Evolutionary conservation across 2,329 filamentous ascomycete species (phyloP), one percentile per base, ranked within the genome.

Genomic region (Sclerotinia nivalis): DNA sequence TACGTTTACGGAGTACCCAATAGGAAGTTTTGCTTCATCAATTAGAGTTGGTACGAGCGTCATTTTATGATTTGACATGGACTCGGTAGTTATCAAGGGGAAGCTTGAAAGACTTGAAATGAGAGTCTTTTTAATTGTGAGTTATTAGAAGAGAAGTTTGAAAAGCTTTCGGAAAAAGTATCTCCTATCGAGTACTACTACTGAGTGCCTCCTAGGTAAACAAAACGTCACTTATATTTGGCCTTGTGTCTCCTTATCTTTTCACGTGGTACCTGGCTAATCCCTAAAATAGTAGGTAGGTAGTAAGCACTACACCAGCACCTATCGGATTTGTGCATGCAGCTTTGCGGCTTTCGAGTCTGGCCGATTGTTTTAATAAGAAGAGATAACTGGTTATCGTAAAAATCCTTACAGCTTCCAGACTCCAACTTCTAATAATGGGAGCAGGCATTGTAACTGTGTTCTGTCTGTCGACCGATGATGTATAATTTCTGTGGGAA

Each of bases 261-360:
- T n/a, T 43, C 37, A 43, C 15, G 56, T 43, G 56, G 56, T 59
- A 20, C 37, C 37, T 59, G 56, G 56, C 37, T 59, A 59, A 43
- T 1, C 43, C 34, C 8, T n/a, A 40, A 40, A 13, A 34, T 37
- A 37, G 28, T 61, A 47, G n/a, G 31, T 47, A 20, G 22, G 58
- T 61, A 61, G 28, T 49, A 18, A 58, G 55, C 55, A 58, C 34
- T 54, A 25, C 49, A 7, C 6, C 22, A 8, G 31, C 31, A 20
- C 28, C 31, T 58, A 18, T 37, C 12, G 20, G 34, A 34, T 56
- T 40, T 58, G 4, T 15, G 9, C 12, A 9, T 9, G 12, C 8
- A 15, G 31, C 18, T 56, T 22, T n/a, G 25, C 18, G 54, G 31
- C 31, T 56, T 34, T 56, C 54, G 31, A 56, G 54, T 56, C 54